Evolutionary conservation across 108 stramenopile genomes (phyloP).

Genomic region (Skeletonema potamos): DNA sequence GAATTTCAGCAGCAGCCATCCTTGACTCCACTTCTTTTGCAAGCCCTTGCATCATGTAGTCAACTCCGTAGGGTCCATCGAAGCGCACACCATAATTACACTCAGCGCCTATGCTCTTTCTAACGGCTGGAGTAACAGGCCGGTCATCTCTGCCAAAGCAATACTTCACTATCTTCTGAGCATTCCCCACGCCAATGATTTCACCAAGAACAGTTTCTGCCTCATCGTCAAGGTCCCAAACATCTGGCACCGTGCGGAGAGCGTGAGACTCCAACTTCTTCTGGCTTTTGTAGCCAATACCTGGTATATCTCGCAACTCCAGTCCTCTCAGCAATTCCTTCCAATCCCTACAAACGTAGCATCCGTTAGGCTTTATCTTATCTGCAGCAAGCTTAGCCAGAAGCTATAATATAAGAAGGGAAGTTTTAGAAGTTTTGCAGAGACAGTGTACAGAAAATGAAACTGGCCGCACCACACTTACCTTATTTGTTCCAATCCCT

Average conservation of each 20-base stretch:
- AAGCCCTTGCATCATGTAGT: conserved; percentile 79
- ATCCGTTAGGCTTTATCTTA: conserved; percentile 86
- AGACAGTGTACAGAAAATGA: not conserved
- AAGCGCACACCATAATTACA: conserved; percentile 95
- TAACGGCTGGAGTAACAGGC: conserved; percentile 60
- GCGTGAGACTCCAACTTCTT: conserved; percentile 59
- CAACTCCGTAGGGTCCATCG: conserved; percentile 76
- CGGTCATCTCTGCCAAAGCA: conserved; percentile 88
- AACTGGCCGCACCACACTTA: no score
- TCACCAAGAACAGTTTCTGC: conserved; percentile 55
- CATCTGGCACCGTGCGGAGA: conserved; percentile 69
- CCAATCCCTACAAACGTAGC: conserved; percentile 66
- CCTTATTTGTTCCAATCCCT: conserved; percentile 82
- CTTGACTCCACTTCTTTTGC: conserved; percentile 79
- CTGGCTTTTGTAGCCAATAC: conserved; percentile 80
- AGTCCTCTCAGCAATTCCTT: conserved; percentile 58
- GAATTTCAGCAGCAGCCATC: conserved; percentile 63
- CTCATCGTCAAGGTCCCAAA: conserved; percentile 76
- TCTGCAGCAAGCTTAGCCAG: conserved; percentile 91
- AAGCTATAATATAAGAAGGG: conserved; percentile 32
- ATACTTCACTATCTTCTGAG: conserved; percentile 69
- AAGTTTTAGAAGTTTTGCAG: not conserved
- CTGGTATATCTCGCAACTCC: conserved; percentile 83
- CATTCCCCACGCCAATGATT: conserved; percentile 70
- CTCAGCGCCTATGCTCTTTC: conserved; percentile 94